Evolutionary conservation across 139 green algal genomes (phyloP).

Genomic region (Zygnema cylindricum): DNA sequence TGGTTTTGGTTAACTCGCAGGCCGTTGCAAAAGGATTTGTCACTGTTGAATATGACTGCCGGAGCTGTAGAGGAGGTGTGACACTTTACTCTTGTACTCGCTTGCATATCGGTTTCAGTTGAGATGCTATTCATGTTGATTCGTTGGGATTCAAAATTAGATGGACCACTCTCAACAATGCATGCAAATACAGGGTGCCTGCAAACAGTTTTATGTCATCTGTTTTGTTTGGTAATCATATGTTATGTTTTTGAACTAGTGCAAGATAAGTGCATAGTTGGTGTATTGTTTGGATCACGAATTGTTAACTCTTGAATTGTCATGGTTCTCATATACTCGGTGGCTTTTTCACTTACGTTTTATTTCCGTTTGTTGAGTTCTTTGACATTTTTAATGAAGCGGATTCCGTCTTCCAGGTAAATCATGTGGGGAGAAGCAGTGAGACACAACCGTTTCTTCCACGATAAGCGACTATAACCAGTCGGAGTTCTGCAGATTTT

Average conservation of each 20-base stretch:
- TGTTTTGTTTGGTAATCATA: too few relatives aligned
- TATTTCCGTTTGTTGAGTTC: background rate
- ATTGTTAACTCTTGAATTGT: background rate
- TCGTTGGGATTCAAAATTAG: too few relatives aligned
- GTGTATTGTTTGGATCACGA: background rate
- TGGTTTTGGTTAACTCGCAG: background rate
- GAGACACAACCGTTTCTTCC: background rate
- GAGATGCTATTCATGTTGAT: too few relatives aligned
- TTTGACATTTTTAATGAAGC: background rate
- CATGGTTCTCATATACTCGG: too few relatives aligned
- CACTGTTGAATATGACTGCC: slow-evolving; percentile 36
- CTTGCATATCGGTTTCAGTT: too few relatives aligned
- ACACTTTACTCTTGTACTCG: too few relatives aligned
- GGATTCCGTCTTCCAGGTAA: background rate
- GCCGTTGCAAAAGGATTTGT: slow-evolving; percentile 1
- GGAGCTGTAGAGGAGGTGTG: slow-evolving; percentile 37
- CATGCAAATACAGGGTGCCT: background rate
- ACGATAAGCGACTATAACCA: too few relatives aligned
- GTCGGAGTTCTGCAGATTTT: too few relatives aligned
- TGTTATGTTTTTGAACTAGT: too few relatives aligned
- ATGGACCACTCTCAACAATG: too few relatives aligned
- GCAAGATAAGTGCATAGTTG: background rate
- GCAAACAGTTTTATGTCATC: too few relatives aligned
- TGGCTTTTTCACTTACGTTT: background rate
- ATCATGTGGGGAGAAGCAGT: background rate